Conservation (phyloP, 257 asterid genomes). For the Scutellaria minor region DNA sequence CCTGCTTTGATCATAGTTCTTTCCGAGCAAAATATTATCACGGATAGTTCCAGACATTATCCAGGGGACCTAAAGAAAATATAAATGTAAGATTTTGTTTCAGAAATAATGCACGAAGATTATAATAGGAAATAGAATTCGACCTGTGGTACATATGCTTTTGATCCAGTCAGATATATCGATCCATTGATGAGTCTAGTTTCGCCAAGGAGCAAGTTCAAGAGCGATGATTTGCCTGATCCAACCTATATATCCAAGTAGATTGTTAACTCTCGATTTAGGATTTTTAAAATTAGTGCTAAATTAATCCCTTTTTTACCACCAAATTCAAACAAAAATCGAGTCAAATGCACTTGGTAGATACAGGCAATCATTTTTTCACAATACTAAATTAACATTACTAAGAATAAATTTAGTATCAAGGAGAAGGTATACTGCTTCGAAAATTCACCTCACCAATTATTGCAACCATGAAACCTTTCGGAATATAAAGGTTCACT, state of each 20-base stretch:
- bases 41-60: slow-evolving; percentile 93
- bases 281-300: background rate
- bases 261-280: background rate
- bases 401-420: slow-evolving; percentile 2
- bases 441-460: slow-evolving; percentile 78
- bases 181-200: slow-evolving; percentile 73
- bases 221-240: slow-evolving; percentile 91
- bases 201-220: slow-evolving; percentile 79
- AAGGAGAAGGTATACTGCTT: slow-evolving; percentile 7
- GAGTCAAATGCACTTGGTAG: background rate
- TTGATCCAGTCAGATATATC: slow-evolving; percentile 54
- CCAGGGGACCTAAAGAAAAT: slow-evolving; percentile 79
- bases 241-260: slow-evolving; percentile 68
- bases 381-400: slow-evolving; percentile 7
- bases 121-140: slow-evolving; percentile 26
- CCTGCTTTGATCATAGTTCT: slow-evolving; percentile 70
- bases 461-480: slow-evolving; percentile 75
- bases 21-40: slow-evolving; percentile 86
- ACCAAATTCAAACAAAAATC: background rate
- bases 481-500: slow-evolving; percentile 61
- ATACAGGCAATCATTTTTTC: background rate
- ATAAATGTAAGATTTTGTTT: slow-evolving; percentile 22
- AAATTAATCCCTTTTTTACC: background rate
- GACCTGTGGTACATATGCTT: slow-evolving; percentile 94
- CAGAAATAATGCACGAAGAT: slow-evolving; percentile 22